Conservation (phyloP, 2,329 filamentous ascomycete species). For the Fusarium marasasianum region DNA sequence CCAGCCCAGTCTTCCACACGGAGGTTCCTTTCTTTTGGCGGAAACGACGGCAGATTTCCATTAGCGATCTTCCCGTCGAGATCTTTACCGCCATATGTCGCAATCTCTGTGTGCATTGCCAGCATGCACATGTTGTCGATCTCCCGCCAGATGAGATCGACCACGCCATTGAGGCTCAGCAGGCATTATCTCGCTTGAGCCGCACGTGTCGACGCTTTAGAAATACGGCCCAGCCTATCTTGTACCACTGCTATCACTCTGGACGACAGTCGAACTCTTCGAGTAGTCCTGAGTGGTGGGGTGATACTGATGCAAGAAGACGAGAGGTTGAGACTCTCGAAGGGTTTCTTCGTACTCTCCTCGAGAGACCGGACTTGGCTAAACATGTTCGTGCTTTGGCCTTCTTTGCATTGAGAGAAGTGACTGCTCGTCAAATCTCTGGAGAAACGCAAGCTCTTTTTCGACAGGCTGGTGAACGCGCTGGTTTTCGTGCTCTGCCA, state of each 20-base stretch:
- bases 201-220: conserved; percentile 40
- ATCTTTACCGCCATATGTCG: conserved; percentile 41
- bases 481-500: conserved; percentile 38
- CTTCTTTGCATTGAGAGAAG: conserved; percentile 37
- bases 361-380: conserved; percentile 39
- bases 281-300: conserved; percentile 22
- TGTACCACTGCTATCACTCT: conserved; percentile 42
- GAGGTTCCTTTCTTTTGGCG: conserved; percentile 19
- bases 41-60: conserved; percentile 26
- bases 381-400: conserved; percentile 38
- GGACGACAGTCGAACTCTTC: conserved; percentile 26
- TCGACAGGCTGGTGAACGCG: conserved; percentile 39
- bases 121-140: conserved; percentile 40
- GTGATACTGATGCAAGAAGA: conserved; percentile 8
- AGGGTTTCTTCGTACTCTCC: conserved; percentile 37
- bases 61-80: conserved; percentile 38
- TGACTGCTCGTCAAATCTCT: conserved; percentile 16
- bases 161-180: conserved; percentile 34
- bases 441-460: conserved; percentile 37
- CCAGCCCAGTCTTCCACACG: conserved; percentile 11
- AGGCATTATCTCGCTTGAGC: conserved; percentile 41
- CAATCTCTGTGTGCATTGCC: conserved; percentile 41
- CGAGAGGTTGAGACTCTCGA: conserved; percentile 35
- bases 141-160: conserved; percentile 37
- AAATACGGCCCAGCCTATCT: conserved; percentile 35